phyloP scores from a whole-genome alignment of 495 filamentous ascomycete species.

The Tuber microsphaerosporum region DNA sequence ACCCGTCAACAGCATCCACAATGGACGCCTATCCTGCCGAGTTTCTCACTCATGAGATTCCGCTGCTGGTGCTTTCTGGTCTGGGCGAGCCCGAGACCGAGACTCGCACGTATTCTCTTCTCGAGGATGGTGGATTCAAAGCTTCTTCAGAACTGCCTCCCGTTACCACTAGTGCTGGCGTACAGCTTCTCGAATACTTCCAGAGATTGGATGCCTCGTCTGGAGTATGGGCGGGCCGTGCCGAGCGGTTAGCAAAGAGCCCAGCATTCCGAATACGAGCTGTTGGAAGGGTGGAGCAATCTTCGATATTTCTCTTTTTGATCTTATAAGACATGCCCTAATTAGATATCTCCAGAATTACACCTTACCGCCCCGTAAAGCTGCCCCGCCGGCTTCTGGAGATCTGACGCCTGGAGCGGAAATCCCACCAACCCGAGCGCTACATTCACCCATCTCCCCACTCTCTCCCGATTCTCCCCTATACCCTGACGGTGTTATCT shows the following conservation, averaged over 20 bases:
- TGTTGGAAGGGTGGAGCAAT: slow-evolving; percentile 61
- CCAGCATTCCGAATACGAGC: slow-evolving; percentile 58
- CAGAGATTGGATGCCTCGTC: slow-evolving; percentile 55
- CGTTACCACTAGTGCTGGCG: slow-evolving; percentile 58
- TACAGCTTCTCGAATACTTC: slow-evolving; percentile 61
- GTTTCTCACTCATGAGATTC: slow-evolving; percentile 74
- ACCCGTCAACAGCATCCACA: not conserved
- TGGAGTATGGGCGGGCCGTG: slow-evolving; percentile 39
- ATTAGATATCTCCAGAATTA: slow-evolving; percentile 47
- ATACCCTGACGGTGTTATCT: slow-evolving; percentile 80
- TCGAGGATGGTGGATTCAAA: slow-evolving; percentile 54
- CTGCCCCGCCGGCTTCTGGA: slow-evolving; percentile 51
- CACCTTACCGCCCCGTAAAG: slow-evolving; percentile 57
- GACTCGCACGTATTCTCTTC: slow-evolving; percentile 46
- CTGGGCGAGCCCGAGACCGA: slow-evolving; percentile 48
- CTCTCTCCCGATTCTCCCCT: slow-evolving; percentile 69
- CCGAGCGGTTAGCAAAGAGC: slow-evolving; percentile 36
- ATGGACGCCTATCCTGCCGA: slow-evolving; percentile 85
- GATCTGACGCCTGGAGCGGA: slow-evolving; percentile 45
- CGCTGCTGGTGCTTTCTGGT: slow-evolving; percentile 71
- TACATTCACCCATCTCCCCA: slow-evolving; percentile 86
- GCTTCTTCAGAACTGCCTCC: slow-evolving; percentile 62
- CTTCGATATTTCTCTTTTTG: not conserved
- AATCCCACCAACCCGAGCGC: slow-evolving; percentile 45
- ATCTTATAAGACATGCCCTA: slow-evolving; percentile 1